Base-by-base conservation (phyloP, 1,284 basidiomycete genomes). In the Tetrapyrgos nigripes region DNA sequence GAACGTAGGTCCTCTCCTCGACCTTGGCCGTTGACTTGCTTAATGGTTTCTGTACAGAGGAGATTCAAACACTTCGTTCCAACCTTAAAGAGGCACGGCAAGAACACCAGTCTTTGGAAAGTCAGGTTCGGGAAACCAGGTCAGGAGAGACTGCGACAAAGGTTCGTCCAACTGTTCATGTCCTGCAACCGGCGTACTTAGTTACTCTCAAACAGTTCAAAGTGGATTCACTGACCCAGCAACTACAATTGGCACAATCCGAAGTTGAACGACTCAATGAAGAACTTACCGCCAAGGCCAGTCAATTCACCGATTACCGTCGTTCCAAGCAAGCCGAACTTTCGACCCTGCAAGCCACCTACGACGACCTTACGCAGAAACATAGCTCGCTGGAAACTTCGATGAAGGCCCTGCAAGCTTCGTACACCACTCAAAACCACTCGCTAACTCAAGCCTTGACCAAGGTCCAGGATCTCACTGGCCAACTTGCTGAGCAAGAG, bases 401-500 rank as follows among this genome's bases (percentile, higher is more conserved):
- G 19, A 79, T 93, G 40, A 87, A 88, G 59, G 79, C 88, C 0
- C 76, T 93, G 2, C 91, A 93, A 66, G 83, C 85, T 1, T 79
- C 90, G 0, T 85, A 94, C 71, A 78, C 82, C 1, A 71, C 83
- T 0, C 88, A 92, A 60, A 78, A 84, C 2, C 84, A 87, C 57
- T 86, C 91, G 61, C 80, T 93, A 45, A 85, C 84, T 0, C 87
- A 92, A 65, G 81, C 89, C 0, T 78, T 92, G n/a, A 78, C 83
- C 8, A 86, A 87, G 57, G 80, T 91, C 4, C 87, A 92, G 57
- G 85, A 88, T 57, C 78, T 94, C 44, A 85, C 85, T 40, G 85
- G 86, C 4, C 87, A 88, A 58, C 78, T 93, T 6, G 92, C 91
- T 1, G 88, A 93, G 65, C 88, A 92, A 65, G 92, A 94, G 65